Conservation (phyloP, 768 basidiomycete genomes). For the Boletales sp. region DNA sequence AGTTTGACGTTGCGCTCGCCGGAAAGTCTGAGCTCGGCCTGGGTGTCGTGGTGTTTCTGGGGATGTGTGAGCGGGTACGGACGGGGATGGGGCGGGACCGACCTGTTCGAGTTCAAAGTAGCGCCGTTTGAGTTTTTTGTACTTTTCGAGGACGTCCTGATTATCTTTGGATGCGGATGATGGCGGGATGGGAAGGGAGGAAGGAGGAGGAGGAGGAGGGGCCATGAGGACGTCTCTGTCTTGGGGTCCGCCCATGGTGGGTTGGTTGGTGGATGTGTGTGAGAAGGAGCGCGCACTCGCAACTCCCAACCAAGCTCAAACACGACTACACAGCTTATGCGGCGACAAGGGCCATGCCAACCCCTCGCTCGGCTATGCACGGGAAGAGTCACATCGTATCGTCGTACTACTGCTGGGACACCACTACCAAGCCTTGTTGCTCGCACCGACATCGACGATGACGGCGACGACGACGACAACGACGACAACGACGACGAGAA, state of each 20-base stretch:
- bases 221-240: constrained; percentile 47
- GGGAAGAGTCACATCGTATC: not conserved
- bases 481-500: not conserved
- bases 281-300: constrained; percentile 26
- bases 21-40: constrained; percentile 53
- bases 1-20: constrained; percentile 62
- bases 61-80: not conserved
- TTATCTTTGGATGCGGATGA: constrained; percentile 34
- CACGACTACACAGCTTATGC: constrained; percentile 30
- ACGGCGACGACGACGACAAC: not conserved
- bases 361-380: constrained; percentile 7
- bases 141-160: constrained; percentile 57
- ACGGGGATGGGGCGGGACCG: constrained; percentile 18
- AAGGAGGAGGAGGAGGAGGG: constrained; percentile 36
- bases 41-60: constrained; percentile 59
- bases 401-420: too few species aligned
- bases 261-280: constrained; percentile 20
- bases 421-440: too few species aligned
- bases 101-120: constrained; percentile 73
- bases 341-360: constrained; percentile 1
- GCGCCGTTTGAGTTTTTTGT: constrained; percentile 59
- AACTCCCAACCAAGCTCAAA: constrained; percentile 31
- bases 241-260: constrained; percentile 36
- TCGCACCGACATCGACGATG: not conserved
- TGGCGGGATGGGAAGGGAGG: constrained; percentile 24